phyloP scores from a whole-genome alignment of 441 rosid species.

The Viola pubescens region DNA sequence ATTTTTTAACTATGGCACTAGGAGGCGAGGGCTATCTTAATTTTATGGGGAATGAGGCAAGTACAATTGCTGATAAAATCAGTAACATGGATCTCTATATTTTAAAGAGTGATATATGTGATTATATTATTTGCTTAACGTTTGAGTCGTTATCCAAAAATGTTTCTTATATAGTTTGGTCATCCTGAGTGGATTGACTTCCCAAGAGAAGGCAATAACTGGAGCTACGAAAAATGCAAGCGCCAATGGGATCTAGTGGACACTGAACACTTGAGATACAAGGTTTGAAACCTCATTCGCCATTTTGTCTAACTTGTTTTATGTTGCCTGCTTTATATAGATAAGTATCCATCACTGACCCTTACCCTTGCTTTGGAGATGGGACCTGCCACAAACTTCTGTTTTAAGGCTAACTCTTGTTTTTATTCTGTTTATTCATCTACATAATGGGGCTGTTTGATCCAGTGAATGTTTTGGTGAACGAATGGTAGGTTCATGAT shows the following conservation, averaged over 20 bases:
- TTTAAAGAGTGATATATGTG: not conserved
- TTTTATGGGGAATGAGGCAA: slow-evolving; percentile 88
- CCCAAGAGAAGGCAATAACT: slow-evolving; percentile 82
- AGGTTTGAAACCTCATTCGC: slow-evolving; percentile 34
- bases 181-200: slow-evolving; percentile 93
- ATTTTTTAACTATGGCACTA: slow-evolving; percentile 70
- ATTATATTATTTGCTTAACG: not conserved
- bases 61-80: slow-evolving; percentile 5
- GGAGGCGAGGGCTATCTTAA: slow-evolving; percentile 88
- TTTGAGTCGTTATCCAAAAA: slow-evolving; percentile 13
- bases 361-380: no score
- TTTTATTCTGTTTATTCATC: no score
- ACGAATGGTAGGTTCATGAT: no score
- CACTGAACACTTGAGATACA: slow-evolving; percentile 59
- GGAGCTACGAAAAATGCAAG: slow-evolving; percentile 83
- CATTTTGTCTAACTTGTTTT: slow-evolving; percentile 1
- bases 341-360: no score
- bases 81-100: not conserved
- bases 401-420: no score
- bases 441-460: no score
- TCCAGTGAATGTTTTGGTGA: no score
- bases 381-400: no score
- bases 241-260: slow-evolving; percentile 69
- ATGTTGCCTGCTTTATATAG: no score
- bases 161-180: slow-evolving; percentile 60